phyloP scores from a whole-genome alignment of 225 moss, liverwort and hornwort species.

The Neckera pumila region DNA sequence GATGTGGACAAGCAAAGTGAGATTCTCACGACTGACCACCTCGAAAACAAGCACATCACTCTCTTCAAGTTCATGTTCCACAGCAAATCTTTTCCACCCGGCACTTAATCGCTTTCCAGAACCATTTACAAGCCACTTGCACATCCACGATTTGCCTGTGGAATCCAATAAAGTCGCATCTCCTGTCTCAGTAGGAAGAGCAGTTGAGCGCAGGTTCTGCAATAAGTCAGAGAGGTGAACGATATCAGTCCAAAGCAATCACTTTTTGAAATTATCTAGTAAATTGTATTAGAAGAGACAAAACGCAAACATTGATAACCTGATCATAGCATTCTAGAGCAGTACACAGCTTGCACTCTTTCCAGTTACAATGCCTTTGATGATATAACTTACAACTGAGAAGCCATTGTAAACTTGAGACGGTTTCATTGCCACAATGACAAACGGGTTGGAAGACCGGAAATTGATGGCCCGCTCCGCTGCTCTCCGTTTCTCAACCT shows the following conservation, averaged over 20 bases:
- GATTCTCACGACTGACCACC: not conserved
- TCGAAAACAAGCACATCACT: conserved; percentile 25
- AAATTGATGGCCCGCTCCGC: not conserved
- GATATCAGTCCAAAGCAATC: not conserved
- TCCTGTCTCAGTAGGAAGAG: conserved; percentile 8
- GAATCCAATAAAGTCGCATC: conserved; percentile 10
- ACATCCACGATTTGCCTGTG: conserved; percentile 6
- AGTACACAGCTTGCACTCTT: not conserved
- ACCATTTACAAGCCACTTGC: conserved; percentile 17
- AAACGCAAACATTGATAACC: not conserved
- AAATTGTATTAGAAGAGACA: not conserved
- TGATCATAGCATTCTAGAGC: not conserved
- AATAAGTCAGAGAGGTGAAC: not conserved
- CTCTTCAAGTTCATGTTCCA: conserved; percentile 21
- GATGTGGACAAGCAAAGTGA: conserved; percentile 16
- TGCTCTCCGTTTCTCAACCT: conserved; percentile 6
- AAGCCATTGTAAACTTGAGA: conserved; percentile 24
- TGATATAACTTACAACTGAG: conserved; percentile 1
- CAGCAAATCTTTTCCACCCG: conserved; percentile 22
- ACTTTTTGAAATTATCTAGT: not conserved
- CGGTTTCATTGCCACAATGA: conserved; percentile 3
- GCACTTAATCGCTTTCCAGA: conserved; percentile 19
- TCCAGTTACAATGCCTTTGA: not conserved
- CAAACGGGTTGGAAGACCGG: conserved; percentile 4
- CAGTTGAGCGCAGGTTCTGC: conserved; percentile 1